Evolutionary conservation across 768 basidiomycete genomes (phyloP).

Genomic region (Collybia nuda): DNA sequence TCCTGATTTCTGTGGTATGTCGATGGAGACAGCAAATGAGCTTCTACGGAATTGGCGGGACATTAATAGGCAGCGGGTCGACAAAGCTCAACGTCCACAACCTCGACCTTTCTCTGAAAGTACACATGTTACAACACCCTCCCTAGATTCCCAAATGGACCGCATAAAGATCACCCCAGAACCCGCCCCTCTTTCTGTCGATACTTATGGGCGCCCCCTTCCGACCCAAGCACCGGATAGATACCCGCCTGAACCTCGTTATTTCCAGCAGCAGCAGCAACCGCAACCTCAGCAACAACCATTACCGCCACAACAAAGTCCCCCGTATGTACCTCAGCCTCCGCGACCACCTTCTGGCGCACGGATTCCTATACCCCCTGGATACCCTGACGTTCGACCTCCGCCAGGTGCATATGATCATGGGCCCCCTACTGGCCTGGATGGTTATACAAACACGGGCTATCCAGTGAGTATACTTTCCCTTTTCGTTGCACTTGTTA

Average conservation of each 20-base stretch:
- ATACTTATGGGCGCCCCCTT: slow-evolving; percentile 37
- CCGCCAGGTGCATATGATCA: slow-evolving; percentile 33
- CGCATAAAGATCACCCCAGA: slow-evolving; percentile 47
- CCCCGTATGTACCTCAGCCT: slow-evolving; percentile 46
- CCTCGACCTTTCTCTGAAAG: slow-evolving; percentile 31
- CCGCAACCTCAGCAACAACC: slow-evolving; percentile 35
- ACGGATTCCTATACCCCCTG: slow-evolving; percentile 28
- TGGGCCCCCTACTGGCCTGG: slow-evolving; percentile 18
- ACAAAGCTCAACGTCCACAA: slow-evolving; percentile 42
- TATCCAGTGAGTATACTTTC: slow-evolving; percentile 30
- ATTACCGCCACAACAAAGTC: slow-evolving; percentile 42
- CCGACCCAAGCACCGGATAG: slow-evolving; percentile 34
- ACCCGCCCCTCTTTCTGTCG: slow-evolving; percentile 26
- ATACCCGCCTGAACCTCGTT: slow-evolving; percentile 38
- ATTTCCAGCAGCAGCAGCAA: slow-evolving; percentile 31
- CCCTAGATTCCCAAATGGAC: slow-evolving; percentile 34
- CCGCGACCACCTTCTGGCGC: slow-evolving; percentile 25
- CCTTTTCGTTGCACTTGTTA: not conserved
- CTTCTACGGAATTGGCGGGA: slow-evolving; percentile 88
- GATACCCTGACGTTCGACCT: slow-evolving; percentile 26
- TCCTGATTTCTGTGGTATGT: slow-evolving; percentile 99
- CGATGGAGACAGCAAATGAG: slow-evolving; percentile 97
- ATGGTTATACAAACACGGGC: slow-evolving; percentile 29
- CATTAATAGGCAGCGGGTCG: slow-evolving; percentile 74
- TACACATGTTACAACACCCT: slow-evolving; percentile 29